Evolutionary conservation across 768 basidiomycete species (phyloP), one percentile per base, ranked within the genome.

Genomic region (Tricholoma sp.): DNA sequence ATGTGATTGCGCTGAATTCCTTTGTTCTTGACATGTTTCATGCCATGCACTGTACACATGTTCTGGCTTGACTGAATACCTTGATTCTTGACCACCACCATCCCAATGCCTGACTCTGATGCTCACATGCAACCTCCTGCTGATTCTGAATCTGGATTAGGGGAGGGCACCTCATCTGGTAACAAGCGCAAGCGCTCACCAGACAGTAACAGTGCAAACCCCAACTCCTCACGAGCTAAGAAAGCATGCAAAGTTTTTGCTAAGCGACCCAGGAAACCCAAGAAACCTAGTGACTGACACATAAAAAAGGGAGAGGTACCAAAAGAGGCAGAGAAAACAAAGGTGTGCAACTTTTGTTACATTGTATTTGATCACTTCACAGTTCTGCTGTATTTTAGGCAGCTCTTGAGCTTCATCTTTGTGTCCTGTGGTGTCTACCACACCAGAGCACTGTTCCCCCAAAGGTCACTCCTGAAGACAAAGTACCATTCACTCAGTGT

Each of bases 221-320:
- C 42, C 36, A 36, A 36, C 20, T 34, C 48, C 6, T 50, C 48
- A 37, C 33, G 18, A 29, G 34, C 48, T 42, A 57, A 57, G 51
- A 57, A 53, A 53, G 1, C 50, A 52, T 51, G 51, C n/a, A 52
- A 11, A 7, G 18, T 10, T 11, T 24, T 20, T 45, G 34, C 33
- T 52, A 29, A 32, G 29, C 49, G 41, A 34, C 39, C 44, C 12
- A 59, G 34, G 49, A 59, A 59, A 29, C 55, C 52, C n/a, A 59
- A 59, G 52, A 53, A 29, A 42, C 50, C 59, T 10, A 57, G 51
- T 50, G 59, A 59, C 42, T 59, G 47, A 52, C 59, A 59, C 34
- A 18, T 59, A 15, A 47, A 17, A 32, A 39, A 42, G 51, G 52
- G 44, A 20, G 59, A 59, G 45, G 45, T 59, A 41, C 55, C 55